Conservation (phyloP, 73 alveolate species). For the Diophrys appendiculata region DNA sequence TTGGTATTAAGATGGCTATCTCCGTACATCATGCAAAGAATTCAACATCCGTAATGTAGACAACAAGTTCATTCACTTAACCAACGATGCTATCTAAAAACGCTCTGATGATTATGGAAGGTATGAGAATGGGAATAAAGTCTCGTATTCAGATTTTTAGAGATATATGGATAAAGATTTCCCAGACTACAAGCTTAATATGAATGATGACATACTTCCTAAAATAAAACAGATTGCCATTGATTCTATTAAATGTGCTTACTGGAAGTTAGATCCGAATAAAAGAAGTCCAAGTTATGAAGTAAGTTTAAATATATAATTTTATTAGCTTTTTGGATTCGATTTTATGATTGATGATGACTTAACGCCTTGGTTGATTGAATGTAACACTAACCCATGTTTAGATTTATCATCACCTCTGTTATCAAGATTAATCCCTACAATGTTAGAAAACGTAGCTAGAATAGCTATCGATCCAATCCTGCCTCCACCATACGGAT, state of each 20-base stretch:
- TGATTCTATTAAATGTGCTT: slow-evolving; percentile 28
- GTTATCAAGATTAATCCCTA: slow-evolving; percentile 21
- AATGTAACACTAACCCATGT: slow-evolving; percentile 83
- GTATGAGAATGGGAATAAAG: slow-evolving; percentile 75
- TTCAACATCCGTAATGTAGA: slow-evolving; percentile 50
- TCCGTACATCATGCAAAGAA: slow-evolving; percentile 62
- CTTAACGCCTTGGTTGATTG: slow-evolving; percentile 81
- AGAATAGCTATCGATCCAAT: slow-evolving; percentile 26
- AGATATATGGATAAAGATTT: slow-evolving; percentile 27
- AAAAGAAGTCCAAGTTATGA: slow-evolving; percentile 27
- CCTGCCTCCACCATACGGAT: slow-evolving; percentile 31
- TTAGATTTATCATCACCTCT: slow-evolving; percentile 39
- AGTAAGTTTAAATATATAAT: neutral
- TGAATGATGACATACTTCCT: slow-evolving; percentile 46
- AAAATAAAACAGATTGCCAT: slow-evolving; percentile 49
- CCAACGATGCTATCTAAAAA: slow-evolving; percentile 81
- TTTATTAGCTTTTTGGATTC: slow-evolving; percentile 25
- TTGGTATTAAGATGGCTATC: slow-evolving; percentile 70
- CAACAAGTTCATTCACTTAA: slow-evolving; percentile 69
- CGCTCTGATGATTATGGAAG: slow-evolving; percentile 69
- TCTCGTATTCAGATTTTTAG: slow-evolving; percentile 67
- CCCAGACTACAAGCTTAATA: slow-evolving; percentile 48
- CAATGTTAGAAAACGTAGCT: slow-evolving; percentile 10
- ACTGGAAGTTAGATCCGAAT: slow-evolving; percentile 29
- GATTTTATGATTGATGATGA: slow-evolving; percentile 70